Evolutionary conservation across 768 basidiomycete genomes (phyloP), one percentile per base, ranked within the genome.

Genomic region (Serendipita sp.): DNA sequence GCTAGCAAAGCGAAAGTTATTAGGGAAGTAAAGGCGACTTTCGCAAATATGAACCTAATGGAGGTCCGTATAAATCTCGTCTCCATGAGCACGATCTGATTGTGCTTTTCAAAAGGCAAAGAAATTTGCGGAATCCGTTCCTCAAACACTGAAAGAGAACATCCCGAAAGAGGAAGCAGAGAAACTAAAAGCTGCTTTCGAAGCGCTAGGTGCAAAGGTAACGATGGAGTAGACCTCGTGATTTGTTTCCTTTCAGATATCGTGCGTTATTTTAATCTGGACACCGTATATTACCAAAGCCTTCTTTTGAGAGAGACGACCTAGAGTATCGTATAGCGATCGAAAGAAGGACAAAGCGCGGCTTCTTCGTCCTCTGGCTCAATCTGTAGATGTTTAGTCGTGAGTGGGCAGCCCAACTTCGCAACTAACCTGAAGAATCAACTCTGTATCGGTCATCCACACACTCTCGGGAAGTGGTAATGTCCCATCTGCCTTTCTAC

Each of bases 101-200:
- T 23, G 23, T 23, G 35, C 16, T 44, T 16, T 2, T 44, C 63
- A 36, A 32, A 71, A 99, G 96, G 96, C 96, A 30, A 99, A 99
- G 83, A 99, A 96, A 76, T 95, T 98, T 71, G 96, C 98, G 51
- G 96, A 99, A 76, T 91, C 91, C 16, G 75, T 90, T 69, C 96
- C 96, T 28, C 87, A 97, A 76, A 76, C 86, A 3, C 78, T 99
- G 71, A 99, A 97, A 77, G 96, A 98, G 77, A 90, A 90, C 74
- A 72, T 96, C 66, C 80, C 90, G 28, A 99, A 99, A 76, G 96
- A 99, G 70, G 96, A 99, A 44, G 94, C 95, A 2, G 96, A 98
- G 75, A 97, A 97, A 77, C 78, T 99, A 73, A 83, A 94, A 77
- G 85, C 85, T 74, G 83, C 84, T n/a, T 88, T 99, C 76, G 85